Conservation (phyloP, 140 eudicot genomes). For the Flaveria floridana region DNA sequence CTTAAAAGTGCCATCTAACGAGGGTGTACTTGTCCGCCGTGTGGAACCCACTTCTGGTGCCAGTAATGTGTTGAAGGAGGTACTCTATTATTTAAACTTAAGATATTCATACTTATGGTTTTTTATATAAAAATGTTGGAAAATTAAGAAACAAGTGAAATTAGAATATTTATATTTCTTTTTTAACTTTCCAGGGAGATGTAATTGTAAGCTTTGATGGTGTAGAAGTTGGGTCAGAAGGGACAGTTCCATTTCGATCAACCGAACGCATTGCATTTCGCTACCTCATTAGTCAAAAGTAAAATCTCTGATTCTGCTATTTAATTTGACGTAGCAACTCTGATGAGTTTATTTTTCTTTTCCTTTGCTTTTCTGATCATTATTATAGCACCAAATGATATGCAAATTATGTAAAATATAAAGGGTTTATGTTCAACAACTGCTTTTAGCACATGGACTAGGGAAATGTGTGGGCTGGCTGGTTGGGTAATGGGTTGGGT, state of each 20-base stretch:
- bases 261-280: conserved; percentile 98
- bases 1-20: conserved; percentile 86
- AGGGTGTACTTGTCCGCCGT: conserved; percentile 94
- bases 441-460: conserved; percentile 3
- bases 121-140: conserved; percentile 1
- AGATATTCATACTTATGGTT: conserved; percentile 1
- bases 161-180: neutral
- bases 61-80: conserved; percentile 78
- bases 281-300: conserved; percentile 94
- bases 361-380: conserved; percentile 5
- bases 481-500: neutral
- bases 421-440: neutral
- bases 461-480: neutral
- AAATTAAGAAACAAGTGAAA: conserved; percentile 14
- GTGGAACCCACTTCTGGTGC: conserved; percentile 96
- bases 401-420: conserved; percentile 17
- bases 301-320: conserved; percentile 27
- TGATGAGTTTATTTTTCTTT: neutral
- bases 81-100: conserved; percentile 34
- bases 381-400: neutral
- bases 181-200: conserved; percentile 66
- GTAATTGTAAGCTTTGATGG: conserved; percentile 89
- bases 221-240: conserved; percentile 82
- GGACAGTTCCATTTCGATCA: conserved; percentile 92
- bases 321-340: conserved; percentile 4